phyloP scores from a whole-genome alignment of 164 flowering plant species.

The Sedum album region DNA sequence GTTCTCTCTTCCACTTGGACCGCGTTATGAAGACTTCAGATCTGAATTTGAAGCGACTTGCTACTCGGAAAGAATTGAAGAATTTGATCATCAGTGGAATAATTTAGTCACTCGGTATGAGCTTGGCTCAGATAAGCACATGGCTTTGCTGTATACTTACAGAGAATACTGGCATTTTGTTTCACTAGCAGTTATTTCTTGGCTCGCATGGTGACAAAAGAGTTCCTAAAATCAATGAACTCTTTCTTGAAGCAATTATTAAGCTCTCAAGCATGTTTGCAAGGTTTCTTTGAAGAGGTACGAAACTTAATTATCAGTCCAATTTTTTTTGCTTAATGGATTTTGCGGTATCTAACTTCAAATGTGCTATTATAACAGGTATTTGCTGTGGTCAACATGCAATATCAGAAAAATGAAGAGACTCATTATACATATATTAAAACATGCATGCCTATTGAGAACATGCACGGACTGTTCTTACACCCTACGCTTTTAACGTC shows the following conservation, averaged over 20 bases:
- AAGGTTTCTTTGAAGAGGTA: conserved; percentile 63
- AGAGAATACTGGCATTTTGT: conserved; percentile 35
- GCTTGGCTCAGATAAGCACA: conserved; percentile 50
- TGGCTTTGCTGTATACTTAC: conserved; percentile 35
- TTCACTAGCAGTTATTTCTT: conserved; percentile 20
- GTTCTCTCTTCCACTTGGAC: conserved; percentile 48
- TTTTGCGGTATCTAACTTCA: neutral
- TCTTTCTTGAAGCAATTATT: conserved; percentile 41
- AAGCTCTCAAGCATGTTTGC: conserved; percentile 39
- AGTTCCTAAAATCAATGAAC: no score
- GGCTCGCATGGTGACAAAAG: conserved; percentile 34
- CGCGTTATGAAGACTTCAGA: conserved; percentile 41
- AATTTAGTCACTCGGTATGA: conserved; percentile 49
- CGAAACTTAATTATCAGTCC: neutral
- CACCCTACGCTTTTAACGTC: conserved; percentile 51
- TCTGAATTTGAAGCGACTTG: conserved; percentile 43
- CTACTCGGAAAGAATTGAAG: conserved; percentile 37
- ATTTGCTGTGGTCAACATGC: conserved; percentile 23
- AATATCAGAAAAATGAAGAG: conserved; percentile 28
- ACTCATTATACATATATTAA: conserved; percentile 28
- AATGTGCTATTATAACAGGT: conserved; percentile 31
- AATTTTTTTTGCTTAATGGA: neutral
- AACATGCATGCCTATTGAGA: conserved; percentile 62
- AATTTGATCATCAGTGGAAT: conserved; percentile 57
- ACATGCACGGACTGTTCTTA: conserved; percentile 46